Evolutionary conservation across 2,329 filamentous ascomycete genomes (phyloP).

Genomic region (Teratosphaeria viscida): DNA sequence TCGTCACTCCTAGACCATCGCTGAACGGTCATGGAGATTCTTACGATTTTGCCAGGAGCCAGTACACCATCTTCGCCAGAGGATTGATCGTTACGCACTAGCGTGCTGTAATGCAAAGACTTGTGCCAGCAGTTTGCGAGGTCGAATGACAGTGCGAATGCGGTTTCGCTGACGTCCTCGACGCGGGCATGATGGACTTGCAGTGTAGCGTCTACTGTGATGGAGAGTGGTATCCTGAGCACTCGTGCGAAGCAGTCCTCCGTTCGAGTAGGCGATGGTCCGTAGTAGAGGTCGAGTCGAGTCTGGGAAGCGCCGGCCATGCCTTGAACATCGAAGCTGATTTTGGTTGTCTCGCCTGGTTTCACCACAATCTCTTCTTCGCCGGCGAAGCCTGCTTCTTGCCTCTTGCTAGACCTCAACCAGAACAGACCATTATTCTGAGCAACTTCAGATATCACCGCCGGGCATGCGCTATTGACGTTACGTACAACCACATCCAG

Average conservation of each 20-base stretch:
- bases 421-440: constrained; percentile 20
- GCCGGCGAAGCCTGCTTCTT: not conserved
- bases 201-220: constrained; percentile 3
- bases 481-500: constrained; percentile 79
- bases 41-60: not conserved
- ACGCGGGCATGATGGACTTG: constrained; percentile 1
- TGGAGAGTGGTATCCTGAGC: constrained; percentile 1
- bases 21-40: not conserved
- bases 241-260: not conserved
- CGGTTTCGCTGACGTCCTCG: not conserved
- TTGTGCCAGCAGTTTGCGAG: constrained; percentile 1
- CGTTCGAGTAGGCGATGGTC: not conserved
- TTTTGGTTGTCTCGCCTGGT: constrained; percentile 55
- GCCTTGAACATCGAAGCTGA: constrained; percentile 76
- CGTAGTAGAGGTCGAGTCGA: constrained; percentile 72
- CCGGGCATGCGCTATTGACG: not conserved
- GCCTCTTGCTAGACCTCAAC: constrained; percentile 33
- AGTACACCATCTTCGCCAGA: not conserved
- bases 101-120: not conserved
- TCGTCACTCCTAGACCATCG: not conserved
- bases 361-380: not conserved
- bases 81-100: not conserved
- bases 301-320: constrained; percentile 75
- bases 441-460: not conserved
- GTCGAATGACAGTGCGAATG: constrained; percentile 3